A percentile compares a stretch with the other conserved stretches of the same genome.
Conservation (phyloP, 31 red algal species). For the Porphyra umbilicalis region DNA sequence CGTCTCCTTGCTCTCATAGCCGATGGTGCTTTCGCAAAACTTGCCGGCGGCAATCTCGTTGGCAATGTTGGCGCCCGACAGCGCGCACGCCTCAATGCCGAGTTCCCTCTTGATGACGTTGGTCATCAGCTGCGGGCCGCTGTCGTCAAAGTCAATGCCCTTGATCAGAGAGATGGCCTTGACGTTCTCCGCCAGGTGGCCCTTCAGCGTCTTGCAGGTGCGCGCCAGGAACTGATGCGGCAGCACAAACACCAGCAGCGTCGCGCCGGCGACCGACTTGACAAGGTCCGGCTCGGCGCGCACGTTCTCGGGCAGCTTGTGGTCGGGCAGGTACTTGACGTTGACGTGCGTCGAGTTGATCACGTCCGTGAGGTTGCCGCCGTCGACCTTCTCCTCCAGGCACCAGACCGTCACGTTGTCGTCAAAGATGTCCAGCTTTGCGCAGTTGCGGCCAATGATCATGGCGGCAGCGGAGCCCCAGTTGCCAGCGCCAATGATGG, state of each 20-base stretch:
- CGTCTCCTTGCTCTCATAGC: constrained; percentile 32
- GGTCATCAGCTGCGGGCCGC: constrained; percentile 65
- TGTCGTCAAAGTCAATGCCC: constrained; percentile 73
- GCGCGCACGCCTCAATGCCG: constrained; percentile 55
- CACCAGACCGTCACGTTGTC: constrained; percentile 74
- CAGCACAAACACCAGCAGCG: constrained; percentile 76
- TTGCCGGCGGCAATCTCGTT: constrained; percentile 82
- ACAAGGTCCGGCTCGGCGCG: constrained; percentile 66
- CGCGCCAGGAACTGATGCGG: constrained; percentile 82
- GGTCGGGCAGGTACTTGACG: constrained; percentile 82
- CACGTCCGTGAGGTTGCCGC: constrained; percentile 73
- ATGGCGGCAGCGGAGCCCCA: constrained; percentile 73
- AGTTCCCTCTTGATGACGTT: constrained; percentile 72
- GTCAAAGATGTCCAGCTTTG: constrained; percentile 49
- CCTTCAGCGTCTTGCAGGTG: constrained; percentile 60
- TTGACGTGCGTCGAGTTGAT: constrained; percentile 79
- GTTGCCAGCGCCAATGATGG: constrained; percentile 68
- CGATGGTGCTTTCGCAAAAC: constrained; percentile 84
- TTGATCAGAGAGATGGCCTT: constrained; percentile 85
- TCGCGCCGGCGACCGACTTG: constrained; percentile 36
- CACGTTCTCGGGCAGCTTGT: constrained; percentile 78
- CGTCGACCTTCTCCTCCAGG: constrained; percentile 67
- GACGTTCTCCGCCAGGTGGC: constrained; percentile 25
- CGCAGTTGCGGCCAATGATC: constrained; percentile 53
- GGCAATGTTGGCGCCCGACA: constrained; percentile 88